phyloP scores from a whole-genome alignment of 176 grass and related monocot species.

The Carex pumila region DNA sequence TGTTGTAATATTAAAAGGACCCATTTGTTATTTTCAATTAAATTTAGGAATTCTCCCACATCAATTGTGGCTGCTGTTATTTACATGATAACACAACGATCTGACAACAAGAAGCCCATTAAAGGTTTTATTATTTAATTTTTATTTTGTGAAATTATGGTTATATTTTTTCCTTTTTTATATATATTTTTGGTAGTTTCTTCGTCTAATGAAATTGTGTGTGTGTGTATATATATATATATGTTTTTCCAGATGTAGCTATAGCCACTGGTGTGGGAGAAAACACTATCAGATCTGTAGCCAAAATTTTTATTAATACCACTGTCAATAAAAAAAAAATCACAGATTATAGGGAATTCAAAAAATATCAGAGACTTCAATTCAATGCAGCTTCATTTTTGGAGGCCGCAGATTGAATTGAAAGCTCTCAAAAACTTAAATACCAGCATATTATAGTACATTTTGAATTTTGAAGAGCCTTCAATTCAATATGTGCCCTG shows the following conservation, averaged over 20 bases:
- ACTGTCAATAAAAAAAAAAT: no score
- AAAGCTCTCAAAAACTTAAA: no score
- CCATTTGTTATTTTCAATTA: not conserved
- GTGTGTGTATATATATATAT: no score
- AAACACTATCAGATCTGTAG: constrained; percentile 44
- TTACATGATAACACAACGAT: constrained; percentile 74
- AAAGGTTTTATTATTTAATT: constrained; percentile 30
- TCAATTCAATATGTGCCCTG: no score
- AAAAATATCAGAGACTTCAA: no score
- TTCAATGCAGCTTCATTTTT: no score
- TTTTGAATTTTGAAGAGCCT: no score
- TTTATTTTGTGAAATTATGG: not conserved
- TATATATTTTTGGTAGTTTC: not conserved
- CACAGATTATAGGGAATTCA: no score
- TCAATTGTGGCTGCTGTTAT: constrained; percentile 75
- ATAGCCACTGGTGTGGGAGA: constrained; percentile 65
- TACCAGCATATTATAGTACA: no score
- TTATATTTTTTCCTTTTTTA: not conserved
- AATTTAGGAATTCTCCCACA: constrained; percentile 52
- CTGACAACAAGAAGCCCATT: constrained; percentile 61
- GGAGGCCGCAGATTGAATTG: no score
- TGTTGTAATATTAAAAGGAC: not conserved
- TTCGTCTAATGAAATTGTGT: not conserved
- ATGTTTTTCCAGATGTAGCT: constrained; percentile 39
- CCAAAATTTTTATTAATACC: not conserved